Evolutionary conservation across 148 eudicot species (phyloP), one percentile per base, ranked within the genome.

Genomic region (Limonium bicolor): DNA sequence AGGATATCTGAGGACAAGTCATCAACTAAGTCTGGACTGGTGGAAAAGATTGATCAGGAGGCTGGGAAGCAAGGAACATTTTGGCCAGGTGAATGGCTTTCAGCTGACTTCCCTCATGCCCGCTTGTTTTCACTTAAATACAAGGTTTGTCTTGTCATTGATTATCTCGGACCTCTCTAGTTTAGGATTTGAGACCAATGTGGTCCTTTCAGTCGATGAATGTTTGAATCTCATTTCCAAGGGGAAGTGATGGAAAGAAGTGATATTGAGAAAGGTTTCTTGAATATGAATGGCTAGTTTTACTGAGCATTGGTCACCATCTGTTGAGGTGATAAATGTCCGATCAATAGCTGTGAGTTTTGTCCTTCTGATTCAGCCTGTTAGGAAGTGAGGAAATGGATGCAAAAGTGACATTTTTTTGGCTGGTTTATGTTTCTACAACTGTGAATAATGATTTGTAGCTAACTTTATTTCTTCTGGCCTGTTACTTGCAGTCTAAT

Each of bases 31-130:
- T 92, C 99, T 56, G 94, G 99, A 32, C 94, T 92, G 54, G 99
- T 92, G 46, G 99, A 92, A 69, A 92, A 82, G 61, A 92, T 92
- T 63, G 95, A 92, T 59, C 83, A 85, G 70, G 90, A 92, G 46
- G 95, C 99, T 26, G 99, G 99, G 37, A 92, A 81, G 59, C 76
- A 73, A 61, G 99, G 95, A 41, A 81, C 90, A 20, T 85, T 85
- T 58, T 92, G 99, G 99, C 99, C 99, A 35, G 95, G 78, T 34
- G 99, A 92, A 71, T 92, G 99, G 99, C 94, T 92, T 36, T 60
- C 94, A 48, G 70, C 70, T 59, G 94, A 85, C 59, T 81, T 92
- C 56, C 83, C 99, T 44, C 67, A 72, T 71, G 95, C 86, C 43
- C 99, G 99, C 44, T 57, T 85, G 76, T 92, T 92, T 72, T 73